Base-by-base conservation (phyloP, 495 filamentous ascomycete genomes). In the Annulohypoxylon maeteangense region DNA sequence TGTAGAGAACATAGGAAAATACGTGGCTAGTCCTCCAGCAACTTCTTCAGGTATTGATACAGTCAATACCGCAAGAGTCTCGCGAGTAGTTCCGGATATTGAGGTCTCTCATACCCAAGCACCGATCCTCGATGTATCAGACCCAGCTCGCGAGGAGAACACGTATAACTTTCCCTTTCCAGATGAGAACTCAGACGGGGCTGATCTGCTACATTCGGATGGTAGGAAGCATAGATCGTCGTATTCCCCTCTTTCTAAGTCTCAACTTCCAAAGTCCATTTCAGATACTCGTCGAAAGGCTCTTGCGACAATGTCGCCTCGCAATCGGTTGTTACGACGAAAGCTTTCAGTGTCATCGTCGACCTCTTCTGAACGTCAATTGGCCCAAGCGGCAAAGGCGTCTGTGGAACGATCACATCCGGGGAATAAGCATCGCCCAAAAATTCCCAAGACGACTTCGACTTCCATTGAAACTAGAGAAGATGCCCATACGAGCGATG, bases 281-380 rank as follows among this genome's bases (percentile, higher is more conserved):
- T 40, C 48, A 11, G 59, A 74, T 47, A 63, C 64, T n/a, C 60
- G 69, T 10, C 67, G 64, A 31, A 77, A 70, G 51, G 75, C 75
- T 25, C 65, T 73, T 55, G 70, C 67, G 20, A 65, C 69, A 44
- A 48, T 68, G n/a, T 48, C 60, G 18, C 56, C 70, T 47, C 65
- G n/a, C 5, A 47, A 12, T 56, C 55, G 22, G 51, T 20, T 20
- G 2, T 16, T 25, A 32, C 14, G 1, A 10, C 7, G 23, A 29
- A 61, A 32, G 0, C 4, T 7, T 10, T 25, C 16, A n/a, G 4
- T 3, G 7, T 69, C 67, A 7, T 38, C 60, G 59, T 53, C 42
- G 4, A 1, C 47, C 31, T 10, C 31, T 16, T 12, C 36, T 12
- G 32, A 50, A 11, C 14, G n/a, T 57, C 56, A 55, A 45, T 20